Conservation (phyloP, 2,329 filamentous ascomycete genomes). For the Trichoderma citrinoviride region DNA sequence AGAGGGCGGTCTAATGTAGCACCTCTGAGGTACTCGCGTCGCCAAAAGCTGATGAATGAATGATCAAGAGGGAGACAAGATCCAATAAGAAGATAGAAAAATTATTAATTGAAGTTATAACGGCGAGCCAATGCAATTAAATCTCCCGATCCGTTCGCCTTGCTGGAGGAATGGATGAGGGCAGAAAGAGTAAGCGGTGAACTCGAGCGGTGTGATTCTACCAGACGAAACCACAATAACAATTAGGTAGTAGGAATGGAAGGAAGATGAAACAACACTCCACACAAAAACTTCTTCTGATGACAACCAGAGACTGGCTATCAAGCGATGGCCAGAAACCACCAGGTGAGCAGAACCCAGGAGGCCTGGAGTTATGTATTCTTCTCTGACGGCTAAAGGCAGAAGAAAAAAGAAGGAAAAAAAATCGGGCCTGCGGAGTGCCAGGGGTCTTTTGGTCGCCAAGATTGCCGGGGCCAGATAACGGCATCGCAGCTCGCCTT, state of each 20-base stretch:
- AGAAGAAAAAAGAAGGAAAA: not conserved
- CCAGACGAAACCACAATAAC: slow-evolving; percentile 3
- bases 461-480: slow-evolving; percentile 11
- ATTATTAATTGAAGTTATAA: not conserved
- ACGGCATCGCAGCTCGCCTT: slow-evolving; percentile 6
- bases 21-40: slow-evolving; percentile 5
- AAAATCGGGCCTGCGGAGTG: slow-evolving; percentile 14
- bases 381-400: not conserved
- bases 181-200: slow-evolving; percentile 17
- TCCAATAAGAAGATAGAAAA: not conserved
- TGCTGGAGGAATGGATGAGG: not conserved
- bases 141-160: not conserved
- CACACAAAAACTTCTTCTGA: not conserved
- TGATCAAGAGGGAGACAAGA: not conserved
- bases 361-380: slow-evolving; percentile 11
- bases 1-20: not conserved
- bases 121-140: not conserved
- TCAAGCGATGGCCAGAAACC: slow-evolving; percentile 6
- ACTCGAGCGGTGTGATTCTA: slow-evolving; percentile 11
- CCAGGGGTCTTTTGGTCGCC: slow-evolving; percentile 5
- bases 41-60: not conserved
- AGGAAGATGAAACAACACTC: not conserved
- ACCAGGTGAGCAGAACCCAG: not conserved
- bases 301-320: slow-evolving; percentile 9
- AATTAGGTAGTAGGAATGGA: not conserved